Evolutionary conservation across 2,329 filamentous ascomycete genomes (phyloP).

Genomic region (Hymenoscyphus fructigenus): DNA sequence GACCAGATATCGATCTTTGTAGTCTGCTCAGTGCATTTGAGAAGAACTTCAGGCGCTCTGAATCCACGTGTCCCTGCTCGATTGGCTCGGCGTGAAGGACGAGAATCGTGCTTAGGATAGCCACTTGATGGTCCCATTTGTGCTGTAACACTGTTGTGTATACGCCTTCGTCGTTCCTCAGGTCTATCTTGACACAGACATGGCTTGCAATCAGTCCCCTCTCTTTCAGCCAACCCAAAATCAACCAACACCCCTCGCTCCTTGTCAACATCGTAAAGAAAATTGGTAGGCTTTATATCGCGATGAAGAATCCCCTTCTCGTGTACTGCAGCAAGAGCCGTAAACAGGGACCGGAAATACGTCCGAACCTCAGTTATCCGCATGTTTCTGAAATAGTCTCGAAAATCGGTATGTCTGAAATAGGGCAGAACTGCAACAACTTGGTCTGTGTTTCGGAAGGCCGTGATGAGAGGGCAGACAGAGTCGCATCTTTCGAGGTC

Average conservation of each 20-base stretch:
- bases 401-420: slow-evolving; percentile 93
- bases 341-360: slow-evolving; percentile 87
- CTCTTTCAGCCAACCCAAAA: slow-evolving; percentile 90
- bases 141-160: slow-evolving; percentile 60
- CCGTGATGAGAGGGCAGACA: slow-evolving; percentile 93
- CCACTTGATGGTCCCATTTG: slow-evolving; percentile 56
- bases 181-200: slow-evolving; percentile 76
- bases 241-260: slow-evolving; percentile 92
- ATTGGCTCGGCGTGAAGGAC: slow-evolving; percentile 87
- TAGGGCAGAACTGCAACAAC: slow-evolving; percentile 94
- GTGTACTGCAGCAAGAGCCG: slow-evolving; percentile 81
- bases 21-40: slow-evolving; percentile 95
- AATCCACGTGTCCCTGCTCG: slow-evolving; percentile 94
- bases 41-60: slow-evolving; percentile 90
- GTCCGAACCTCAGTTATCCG: slow-evolving; percentile 80
- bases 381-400: slow-evolving; percentile 91
- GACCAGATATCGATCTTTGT: slow-evolving; percentile 97
- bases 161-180: slow-evolving; percentile 59
- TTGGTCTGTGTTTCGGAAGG: slow-evolving; percentile 92
- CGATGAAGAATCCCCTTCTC: slow-evolving; percentile 82
- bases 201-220: slow-evolving; percentile 72
- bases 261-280: slow-evolving; percentile 81
- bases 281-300: slow-evolving; percentile 97
- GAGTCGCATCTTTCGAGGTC: slow-evolving; percentile 80
- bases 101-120: slow-evolving; percentile 86